Base-by-base conservation (phyloP, 768 basidiomycete genomes). In the Coprinopsis strossmayeri region DNA sequence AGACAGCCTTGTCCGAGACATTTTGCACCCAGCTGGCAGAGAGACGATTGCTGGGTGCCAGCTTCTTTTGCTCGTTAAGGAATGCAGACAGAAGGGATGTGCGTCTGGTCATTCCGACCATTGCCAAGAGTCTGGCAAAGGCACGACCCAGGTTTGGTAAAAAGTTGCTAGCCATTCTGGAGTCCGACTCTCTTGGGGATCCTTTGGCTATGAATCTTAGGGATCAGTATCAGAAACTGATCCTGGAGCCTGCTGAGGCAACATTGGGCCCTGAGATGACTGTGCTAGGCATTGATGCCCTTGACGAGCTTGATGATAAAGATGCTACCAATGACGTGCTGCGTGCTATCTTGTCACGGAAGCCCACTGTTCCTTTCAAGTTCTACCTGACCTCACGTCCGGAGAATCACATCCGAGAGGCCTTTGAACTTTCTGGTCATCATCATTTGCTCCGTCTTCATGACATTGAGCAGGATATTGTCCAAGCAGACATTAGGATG, bases 311-410 rank as follows among this genome's bases (percentile, higher is more conserved):
- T 38, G 27, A 51, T 3, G 39, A 38, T 12, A 7, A 50, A 2
- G 51, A 45, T 48, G 60, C 57, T 3, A 7, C 48, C 1, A n/a
- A 4, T n/a, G 49, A 57, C 48, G 48, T 61, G 3, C 37, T 61
- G 21, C 32, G 50, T 12, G 39, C 42, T n/a, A 24, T 48, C n/a
- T 34, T 58, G 35, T 30, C 52, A 3, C 17, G 48, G 28, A 13
- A 32, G 9, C 13, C 49, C 25, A 25, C 54, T 26, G 15, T 32
- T 20, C 54, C 53, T 5, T 40, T 61, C 34, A 56, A 57, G 46
- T 56, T 61, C 43, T 52, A 59, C 34, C 45, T 59, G 1, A 59
- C 58, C 21, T 59, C 58, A 34, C 53, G 58, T 23, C 47, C 53
- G 25, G 53, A 61, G 30, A 40, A 46, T 27, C 15, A 52, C 27